Conservation (phyloP, 2,329 filamentous ascomycete species). For the Nigrograna mackinnonii region DNA sequence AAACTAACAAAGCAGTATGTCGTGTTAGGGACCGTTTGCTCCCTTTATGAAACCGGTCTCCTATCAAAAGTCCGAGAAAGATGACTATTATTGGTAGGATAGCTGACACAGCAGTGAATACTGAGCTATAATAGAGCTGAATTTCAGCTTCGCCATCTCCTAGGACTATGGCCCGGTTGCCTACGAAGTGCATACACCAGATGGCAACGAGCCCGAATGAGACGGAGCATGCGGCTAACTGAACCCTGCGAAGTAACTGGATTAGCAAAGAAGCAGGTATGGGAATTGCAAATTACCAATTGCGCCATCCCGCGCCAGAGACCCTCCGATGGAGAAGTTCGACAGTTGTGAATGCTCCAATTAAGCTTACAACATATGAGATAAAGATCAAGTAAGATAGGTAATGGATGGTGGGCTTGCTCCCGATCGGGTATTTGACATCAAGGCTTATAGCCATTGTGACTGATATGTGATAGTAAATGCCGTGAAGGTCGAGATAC, state of each 20-base stretch:
- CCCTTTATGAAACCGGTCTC: conserved; percentile 50
- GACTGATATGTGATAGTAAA: too few species aligned
- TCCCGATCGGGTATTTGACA: conserved; percentile 35
- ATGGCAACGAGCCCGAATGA: conserved; percentile 55
- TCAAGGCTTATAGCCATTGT: conserved; percentile 11
- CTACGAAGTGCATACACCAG: conserved; percentile 74
- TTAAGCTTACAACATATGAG: conserved; percentile 70
- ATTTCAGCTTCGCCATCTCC: conserved; percentile 61
- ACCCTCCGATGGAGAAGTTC: conserved; percentile 81
- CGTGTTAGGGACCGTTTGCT: conserved; percentile 29
- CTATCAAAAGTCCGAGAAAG: conserved; percentile 70
- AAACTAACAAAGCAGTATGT: conserved; percentile 48
- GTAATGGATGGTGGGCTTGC: conserved; percentile 44
- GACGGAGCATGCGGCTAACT: conserved; percentile 45
- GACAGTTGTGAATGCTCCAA: conserved; percentile 77
- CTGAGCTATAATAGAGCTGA: conserved; percentile 74
- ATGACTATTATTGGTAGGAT: conserved; percentile 79
- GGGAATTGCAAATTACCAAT: conserved; percentile 20
- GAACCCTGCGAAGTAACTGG: conserved; percentile 36
- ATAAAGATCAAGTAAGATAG: conserved; percentile 47
- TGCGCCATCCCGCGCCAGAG: conserved; percentile 50
- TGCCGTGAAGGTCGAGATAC: too few species aligned
- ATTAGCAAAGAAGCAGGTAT: conserved; percentile 9
- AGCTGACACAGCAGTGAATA: conserved; percentile 76
- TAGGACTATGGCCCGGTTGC: conserved; percentile 77